Conservation (phyloP, 148 eudicot genomes). For the Dianthus caryophyllus region DNA sequence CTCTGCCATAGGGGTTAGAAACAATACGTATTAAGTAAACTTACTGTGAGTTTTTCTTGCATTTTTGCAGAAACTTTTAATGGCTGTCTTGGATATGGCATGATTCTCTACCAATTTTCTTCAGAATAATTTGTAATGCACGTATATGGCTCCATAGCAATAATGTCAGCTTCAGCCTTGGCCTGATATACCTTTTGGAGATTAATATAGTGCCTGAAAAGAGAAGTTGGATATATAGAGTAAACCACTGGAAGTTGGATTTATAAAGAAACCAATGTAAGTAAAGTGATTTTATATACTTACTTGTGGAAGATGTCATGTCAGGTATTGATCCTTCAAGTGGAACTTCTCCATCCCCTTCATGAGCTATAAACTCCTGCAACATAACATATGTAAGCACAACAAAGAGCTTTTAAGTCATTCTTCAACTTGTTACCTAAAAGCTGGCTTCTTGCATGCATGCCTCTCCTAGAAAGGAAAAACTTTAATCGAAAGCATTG, state of each 20-base stretch:
- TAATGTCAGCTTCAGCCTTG: constrained; percentile 88
- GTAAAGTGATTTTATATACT: constrained; percentile 22
- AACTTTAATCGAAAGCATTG: too few relatives aligned
- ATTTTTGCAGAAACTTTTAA: constrained; percentile 88
- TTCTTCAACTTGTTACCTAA: too few relatives aligned
- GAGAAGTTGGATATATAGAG: constrained; percentile 1
- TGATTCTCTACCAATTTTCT: constrained; percentile 84
- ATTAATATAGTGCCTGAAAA: constrained; percentile 69
- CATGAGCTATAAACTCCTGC: constrained; percentile 84
- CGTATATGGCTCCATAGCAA: constrained; percentile 59
- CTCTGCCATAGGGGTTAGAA: not conserved
- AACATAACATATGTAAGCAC: too few relatives aligned
- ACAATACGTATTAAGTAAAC: constrained; percentile 20
- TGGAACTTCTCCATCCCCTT: constrained; percentile 90
- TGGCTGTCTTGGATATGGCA: constrained; percentile 55
- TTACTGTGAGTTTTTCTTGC: constrained; percentile 85
- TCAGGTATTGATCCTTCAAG: constrained; percentile 98
- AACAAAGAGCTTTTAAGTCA: too few relatives aligned
- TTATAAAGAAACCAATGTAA: not conserved
- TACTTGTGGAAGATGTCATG: constrained; percentile 97
- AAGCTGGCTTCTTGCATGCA: too few relatives aligned
- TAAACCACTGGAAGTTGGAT: too few relatives aligned
- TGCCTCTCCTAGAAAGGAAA: too few relatives aligned
- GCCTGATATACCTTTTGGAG: constrained; percentile 93
- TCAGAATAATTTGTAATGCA: constrained; percentile 55